These are phyloP conservation scores for Fusarium brachygibbosum DNA, from an alignment of 2,329 filamentous ascomycete species.

Conservation along the genomic window DNA sequence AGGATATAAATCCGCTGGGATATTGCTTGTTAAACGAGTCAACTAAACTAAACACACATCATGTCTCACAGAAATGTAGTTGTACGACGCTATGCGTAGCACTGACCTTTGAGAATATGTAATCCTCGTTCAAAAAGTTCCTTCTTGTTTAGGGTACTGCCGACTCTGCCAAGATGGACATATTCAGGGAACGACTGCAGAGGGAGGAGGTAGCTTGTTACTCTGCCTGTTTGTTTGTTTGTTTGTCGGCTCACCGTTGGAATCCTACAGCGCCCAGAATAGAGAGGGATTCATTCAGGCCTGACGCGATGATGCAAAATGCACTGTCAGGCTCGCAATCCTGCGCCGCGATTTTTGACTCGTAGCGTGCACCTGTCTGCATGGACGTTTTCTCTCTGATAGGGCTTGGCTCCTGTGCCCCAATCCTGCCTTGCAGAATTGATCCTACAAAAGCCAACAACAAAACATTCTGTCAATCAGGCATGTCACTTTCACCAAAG, in stretches of 20 bases:
- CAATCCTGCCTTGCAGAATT: conserved; percentile 25
- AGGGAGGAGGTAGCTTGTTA: background rate
- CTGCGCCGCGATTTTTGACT: conserved; percentile 14
- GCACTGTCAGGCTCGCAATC: background rate
- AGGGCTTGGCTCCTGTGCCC: conserved; percentile 25
- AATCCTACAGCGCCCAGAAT: background rate
- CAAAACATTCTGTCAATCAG: conserved; percentile 1
- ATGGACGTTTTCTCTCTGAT: conserved; percentile 1
- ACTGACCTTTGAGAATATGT: conserved; percentile 1
- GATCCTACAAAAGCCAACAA: background rate
- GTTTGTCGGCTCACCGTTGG: background rate
- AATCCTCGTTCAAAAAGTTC: no score
- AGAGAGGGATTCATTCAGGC: background rate
- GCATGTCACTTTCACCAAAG: no score
- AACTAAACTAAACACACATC: conserved; percentile 18
- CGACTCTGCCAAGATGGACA: background rate
- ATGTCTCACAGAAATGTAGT: conserved; percentile 42
- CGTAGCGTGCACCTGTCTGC: background rate
- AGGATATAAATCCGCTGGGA: conserved; percentile 12
- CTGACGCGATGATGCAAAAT: conserved; percentile 1
- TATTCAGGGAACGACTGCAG: background rate
- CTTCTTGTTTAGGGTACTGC: background rate
- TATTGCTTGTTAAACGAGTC: conserved; percentile 21
- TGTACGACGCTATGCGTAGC: conserved; percentile 21
- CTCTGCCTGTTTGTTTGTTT: background rate